These are phyloP conservation scores for Cyberlindnera mycetangii DNA, from an alignment of 805 yeast species.

Conservation along the genomic window DNA sequence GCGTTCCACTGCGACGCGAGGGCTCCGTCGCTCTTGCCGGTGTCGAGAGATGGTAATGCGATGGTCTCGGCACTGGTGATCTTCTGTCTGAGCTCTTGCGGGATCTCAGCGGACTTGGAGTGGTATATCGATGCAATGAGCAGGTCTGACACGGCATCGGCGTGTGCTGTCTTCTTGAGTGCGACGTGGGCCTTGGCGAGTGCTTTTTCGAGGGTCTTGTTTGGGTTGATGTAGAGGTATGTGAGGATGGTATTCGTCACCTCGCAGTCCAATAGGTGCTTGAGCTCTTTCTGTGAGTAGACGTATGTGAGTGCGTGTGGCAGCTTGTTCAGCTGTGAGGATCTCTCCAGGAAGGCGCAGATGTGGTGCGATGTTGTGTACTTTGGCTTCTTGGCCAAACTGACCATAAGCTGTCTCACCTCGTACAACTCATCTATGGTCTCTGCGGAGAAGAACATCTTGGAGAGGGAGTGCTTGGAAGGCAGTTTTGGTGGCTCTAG, in stretches of 20 bases:
- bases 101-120: slow-evolving; percentile 13
- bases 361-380: slow-evolving; percentile 22
- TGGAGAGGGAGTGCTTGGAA: slow-evolving; percentile 25
- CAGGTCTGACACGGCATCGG: slow-evolving; percentile 17
- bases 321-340: slow-evolving; percentile 21
- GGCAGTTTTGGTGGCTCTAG: slow-evolving; percentile 31
- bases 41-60: slow-evolving; percentile 12
- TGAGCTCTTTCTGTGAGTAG: slow-evolving; percentile 18
- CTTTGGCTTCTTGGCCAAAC: slow-evolving; percentile 22
- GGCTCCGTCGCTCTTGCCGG: slow-evolving; percentile 10
- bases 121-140: slow-evolving; percentile 19
- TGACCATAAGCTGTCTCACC: slow-evolving; percentile 15
- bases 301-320: slow-evolving; percentile 24
- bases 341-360: slow-evolving; percentile 21
- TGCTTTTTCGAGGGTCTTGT: slow-evolving; percentile 15
- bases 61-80: slow-evolving; percentile 8
- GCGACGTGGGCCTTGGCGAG: slow-evolving; percentile 18
- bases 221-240: slow-evolving; percentile 23
- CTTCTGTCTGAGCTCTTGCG: slow-evolving; percentile 10
- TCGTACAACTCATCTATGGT: slow-evolving; percentile 20
- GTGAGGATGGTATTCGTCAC: slow-evolving; percentile 23
- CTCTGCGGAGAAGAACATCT: slow-evolving; percentile 25
- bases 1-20: slow-evolving; percentile 11
- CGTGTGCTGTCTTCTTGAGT: slow-evolving; percentile 6
- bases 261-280: slow-evolving; percentile 9